A percentile compares a stretch with the other conserved stretches of the same genome.
Evolutionary conservation across 1,284 basidiomycete genomes (phyloP).

Genomic region (Chalciporus piperatoides): DNA sequence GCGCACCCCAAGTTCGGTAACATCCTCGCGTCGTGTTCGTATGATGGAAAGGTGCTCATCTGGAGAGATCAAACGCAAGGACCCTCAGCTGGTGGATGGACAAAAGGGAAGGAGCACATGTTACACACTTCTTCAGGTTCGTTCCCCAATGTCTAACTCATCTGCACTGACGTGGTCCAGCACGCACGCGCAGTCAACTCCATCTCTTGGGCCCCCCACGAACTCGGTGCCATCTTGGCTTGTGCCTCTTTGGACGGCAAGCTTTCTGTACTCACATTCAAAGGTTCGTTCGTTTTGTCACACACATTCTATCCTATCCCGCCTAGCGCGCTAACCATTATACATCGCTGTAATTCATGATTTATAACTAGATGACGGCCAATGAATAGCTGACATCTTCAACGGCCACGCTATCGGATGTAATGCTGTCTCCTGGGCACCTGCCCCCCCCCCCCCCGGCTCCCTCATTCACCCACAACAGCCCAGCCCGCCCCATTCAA

Average conservation of each 20-base stretch:
- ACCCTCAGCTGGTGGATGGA: slow-evolving; percentile 65
- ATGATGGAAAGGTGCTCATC: slow-evolving; percentile 97
- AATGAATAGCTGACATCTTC: slow-evolving; percentile 95
- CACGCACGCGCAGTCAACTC: slow-evolving; percentile 73
- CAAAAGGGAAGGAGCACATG: slow-evolving; percentile 95
- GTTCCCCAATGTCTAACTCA: background rate
- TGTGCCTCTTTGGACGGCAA: slow-evolving; percentile 99
- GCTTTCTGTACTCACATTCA: slow-evolving; percentile 95
- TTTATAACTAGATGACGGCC: slow-evolving; percentile 78
- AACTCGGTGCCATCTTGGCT: slow-evolving; percentile 93
- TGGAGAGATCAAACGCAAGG: slow-evolving; percentile 88
- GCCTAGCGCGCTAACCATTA: too few relatives aligned
- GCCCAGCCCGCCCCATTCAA: slow-evolving; percentile 55
- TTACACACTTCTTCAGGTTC: slow-evolving; percentile 91
- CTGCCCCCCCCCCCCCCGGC: slow-evolving; percentile 83
- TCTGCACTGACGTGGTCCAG: background rate
- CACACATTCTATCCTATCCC: too few relatives aligned
- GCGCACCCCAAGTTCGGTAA: slow-evolving; percentile 96
- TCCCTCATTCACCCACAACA: slow-evolving; percentile 70
- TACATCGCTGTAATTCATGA: background rate
- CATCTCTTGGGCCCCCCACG: slow-evolving; percentile 97
- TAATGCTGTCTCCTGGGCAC: slow-evolving; percentile 98
- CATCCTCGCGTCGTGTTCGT: slow-evolving; percentile 96
- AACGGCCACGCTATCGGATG: slow-evolving; percentile 95
- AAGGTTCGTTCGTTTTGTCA: slow-evolving; percentile 52